Base-by-base conservation (phyloP, 2,329 filamentous ascomycete genomes). In the Xylariales sp. region DNA sequence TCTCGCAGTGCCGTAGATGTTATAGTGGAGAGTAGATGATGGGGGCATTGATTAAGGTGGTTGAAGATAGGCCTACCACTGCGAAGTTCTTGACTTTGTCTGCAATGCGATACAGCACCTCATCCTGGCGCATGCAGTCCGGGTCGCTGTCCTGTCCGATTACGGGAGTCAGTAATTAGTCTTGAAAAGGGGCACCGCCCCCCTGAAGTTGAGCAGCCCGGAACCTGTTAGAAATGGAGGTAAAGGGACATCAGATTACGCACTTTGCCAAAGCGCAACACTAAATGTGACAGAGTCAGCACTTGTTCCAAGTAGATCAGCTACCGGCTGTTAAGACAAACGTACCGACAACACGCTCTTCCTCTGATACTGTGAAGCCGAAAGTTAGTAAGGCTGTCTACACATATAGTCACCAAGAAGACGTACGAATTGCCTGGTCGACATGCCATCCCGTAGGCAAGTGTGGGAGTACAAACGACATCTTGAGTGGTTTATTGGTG, bases 401-500 rank as follows among this genome's bases (percentile, higher is more conserved):
- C 10, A 10, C 10, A 2, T n/a, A 10, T 23, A 64, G n/a, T n/a
- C 3, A 18, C 3, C 7, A 49, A 41, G 34, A 12, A 30, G 23
- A 66, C 62, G 12, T 56, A 58, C 65, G 90, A 78, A 97, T 97
- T 71, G 94, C 94, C 83, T 98, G 94, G 85, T 98, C 96, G 77
- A 99, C 96, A 81, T 99, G 96, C 96, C 95, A 99, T 80, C 93
- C 96, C 49, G 92, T 94, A 74, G 89, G 88, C 54, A 99, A 87
- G 81, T 98, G 95, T 53, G 95, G 95, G 61, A 99, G 89, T 57
- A 97, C 92, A 70, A 97, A 92, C 76, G 94, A 97, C 86, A 88
- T 88, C 9, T 46, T 66, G 62, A 34, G n/a, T 2, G 8, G 4
- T 45, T 8, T 49, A 28, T 18, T 34, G 28, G 32, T 41, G n/a